Percentiles rank a stretch among this genome's conserved stretches.
Conservation (phyloP, 495 filamentous ascomycete genomes). For the Aspergillus homomorphus region DNA sequence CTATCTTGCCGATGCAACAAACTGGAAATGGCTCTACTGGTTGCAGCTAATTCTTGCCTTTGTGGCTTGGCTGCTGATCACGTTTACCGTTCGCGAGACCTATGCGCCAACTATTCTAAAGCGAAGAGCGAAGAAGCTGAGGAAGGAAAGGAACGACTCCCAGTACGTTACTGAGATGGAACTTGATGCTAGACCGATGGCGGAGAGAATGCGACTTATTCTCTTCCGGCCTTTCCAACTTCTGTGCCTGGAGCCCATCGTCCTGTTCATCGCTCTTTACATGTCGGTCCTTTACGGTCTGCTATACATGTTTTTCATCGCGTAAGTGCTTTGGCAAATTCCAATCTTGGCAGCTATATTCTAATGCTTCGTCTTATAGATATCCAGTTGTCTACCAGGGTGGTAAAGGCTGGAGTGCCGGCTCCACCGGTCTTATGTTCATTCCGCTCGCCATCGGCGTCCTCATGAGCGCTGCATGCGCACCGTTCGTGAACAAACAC, state of each 20-base stretch:
- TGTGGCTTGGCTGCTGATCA: conserved; percentile 65
- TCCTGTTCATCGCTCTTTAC: conserved; percentile 72
- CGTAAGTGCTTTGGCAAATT: conserved; percentile 28
- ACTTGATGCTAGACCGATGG: conserved; percentile 62
- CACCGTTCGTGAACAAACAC: conserved; percentile 72
- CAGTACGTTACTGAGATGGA: conserved; percentile 71
- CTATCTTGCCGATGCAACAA: conserved; percentile 61
- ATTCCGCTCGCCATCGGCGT: conserved; percentile 71
- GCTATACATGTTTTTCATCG: conserved; percentile 81
- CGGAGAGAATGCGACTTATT: conserved; percentile 62
- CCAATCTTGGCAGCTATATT: not conserved
- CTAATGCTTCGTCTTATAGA: conserved; percentile 29
- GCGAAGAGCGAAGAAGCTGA: conserved; percentile 60
- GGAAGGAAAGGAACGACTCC: conserved; percentile 60
- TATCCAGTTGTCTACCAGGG: conserved; percentile 77
- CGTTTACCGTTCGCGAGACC: conserved; percentile 78
- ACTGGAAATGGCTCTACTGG: conserved; percentile 88
- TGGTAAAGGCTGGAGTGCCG: conserved; percentile 69
- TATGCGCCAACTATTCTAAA: conserved; percentile 71
- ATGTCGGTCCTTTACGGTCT: conserved; percentile 77
- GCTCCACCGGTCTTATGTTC: conserved; percentile 77
- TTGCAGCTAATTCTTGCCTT: conserved; percentile 69
- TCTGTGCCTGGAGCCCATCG: conserved; percentile 74
- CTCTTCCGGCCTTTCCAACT: conserved; percentile 76
- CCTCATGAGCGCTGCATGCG: conserved; percentile 58